Percentiles rank a stretch among this genome's conserved stretches.
phyloP scores from a whole-genome alignment of 495 filamentous ascomycete species.

The Gamarada debralockiae region DNA sequence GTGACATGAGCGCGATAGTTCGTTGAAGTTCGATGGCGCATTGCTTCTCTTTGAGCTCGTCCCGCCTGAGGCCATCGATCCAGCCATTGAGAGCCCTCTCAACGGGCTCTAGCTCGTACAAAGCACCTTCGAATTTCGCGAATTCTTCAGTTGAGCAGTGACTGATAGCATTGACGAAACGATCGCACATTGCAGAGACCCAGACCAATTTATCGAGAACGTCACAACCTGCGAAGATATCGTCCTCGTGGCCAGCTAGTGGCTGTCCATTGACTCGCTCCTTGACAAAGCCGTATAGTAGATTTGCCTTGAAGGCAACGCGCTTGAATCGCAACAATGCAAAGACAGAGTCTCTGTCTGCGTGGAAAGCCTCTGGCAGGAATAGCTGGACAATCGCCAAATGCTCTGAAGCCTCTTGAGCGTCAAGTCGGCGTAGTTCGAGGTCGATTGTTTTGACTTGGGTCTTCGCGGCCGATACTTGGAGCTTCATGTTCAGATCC shows the following conservation, averaged over 20 bases:
- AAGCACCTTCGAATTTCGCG: constrained; percentile 63
- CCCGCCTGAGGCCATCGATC: constrained; percentile 76
- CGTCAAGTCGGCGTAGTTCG: constrained; percentile 81
- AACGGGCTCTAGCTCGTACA: constrained; percentile 90
- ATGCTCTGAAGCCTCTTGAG: constrained; percentile 85
- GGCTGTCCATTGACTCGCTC: constrained; percentile 60
- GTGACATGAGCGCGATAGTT: constrained; percentile 78
- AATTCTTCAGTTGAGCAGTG: constrained; percentile 76
- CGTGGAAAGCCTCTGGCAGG: constrained; percentile 80
- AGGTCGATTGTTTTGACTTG: constrained; percentile 92
- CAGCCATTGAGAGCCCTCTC: constrained; percentile 86
- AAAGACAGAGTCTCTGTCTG: constrained; percentile 76
- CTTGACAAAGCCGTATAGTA: constrained; percentile 76
- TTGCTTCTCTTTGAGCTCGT: constrained; percentile 82
- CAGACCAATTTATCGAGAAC: constrained; percentile 81
- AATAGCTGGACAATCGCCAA: constrained; percentile 82
- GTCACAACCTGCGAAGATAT: constrained; percentile 72
- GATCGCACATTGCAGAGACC: constrained; percentile 77
- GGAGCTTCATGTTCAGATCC: constrained; percentile 92
- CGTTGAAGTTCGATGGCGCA: constrained; percentile 76
- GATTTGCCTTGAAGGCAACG: constrained; percentile 79
- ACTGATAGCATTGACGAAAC: constrained; percentile 74
- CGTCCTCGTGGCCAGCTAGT: constrained; percentile 59
- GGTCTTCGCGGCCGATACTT: constrained; percentile 81
- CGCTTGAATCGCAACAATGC: constrained; percentile 84